Evolutionary conservation across 192 early-diverging fungal species (phyloP).

Genomic region (Dissophora ornata): DNA sequence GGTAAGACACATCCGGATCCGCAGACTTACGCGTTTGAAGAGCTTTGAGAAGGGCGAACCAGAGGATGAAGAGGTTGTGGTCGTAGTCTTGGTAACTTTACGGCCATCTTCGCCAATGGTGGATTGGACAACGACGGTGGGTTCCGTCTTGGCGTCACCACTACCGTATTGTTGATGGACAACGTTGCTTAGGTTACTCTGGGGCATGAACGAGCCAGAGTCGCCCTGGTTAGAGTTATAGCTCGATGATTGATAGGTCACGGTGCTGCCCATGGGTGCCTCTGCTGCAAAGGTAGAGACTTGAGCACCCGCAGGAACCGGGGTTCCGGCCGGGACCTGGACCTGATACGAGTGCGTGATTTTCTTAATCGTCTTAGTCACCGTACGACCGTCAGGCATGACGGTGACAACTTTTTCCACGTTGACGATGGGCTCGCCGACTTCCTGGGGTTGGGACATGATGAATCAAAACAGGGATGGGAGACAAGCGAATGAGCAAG

Average conservation of each 20-base stretch:
- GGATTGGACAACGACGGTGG: constrained; percentile 39
- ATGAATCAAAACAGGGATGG: neutral
- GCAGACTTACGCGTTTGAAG: constrained; percentile 54
- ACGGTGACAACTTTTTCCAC: constrained; percentile 33
- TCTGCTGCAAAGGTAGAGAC: constrained; percentile 31
- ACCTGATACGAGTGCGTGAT: constrained; percentile 46
- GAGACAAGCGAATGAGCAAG: neutral
- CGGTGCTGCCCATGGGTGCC: neutral
- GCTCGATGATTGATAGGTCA: neutral
- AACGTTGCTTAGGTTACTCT: too few relatives aligned
- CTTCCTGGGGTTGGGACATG: constrained; percentile 24
- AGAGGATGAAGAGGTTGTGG: constrained; percentile 28
- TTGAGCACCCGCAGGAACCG: constrained; percentile 39
- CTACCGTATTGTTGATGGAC: constrained; percentile 19
- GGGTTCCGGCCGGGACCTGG: constrained; percentile 46
- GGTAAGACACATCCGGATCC: too few relatives aligned
- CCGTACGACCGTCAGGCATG: constrained; percentile 48
- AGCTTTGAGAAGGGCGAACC: constrained; percentile 33
- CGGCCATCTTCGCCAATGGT: constrained; percentile 35
- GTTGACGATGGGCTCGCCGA: constrained; percentile 46
- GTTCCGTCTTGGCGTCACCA: constrained; percentile 12
- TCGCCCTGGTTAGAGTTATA: neutral
- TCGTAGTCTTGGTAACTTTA: constrained; percentile 51
- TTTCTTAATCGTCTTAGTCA: constrained; percentile 50
- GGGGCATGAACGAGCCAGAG: neutral